Conservation (phyloP, 495 filamentous ascomycete species). For the Hypoxylon intermedium region DNA sequence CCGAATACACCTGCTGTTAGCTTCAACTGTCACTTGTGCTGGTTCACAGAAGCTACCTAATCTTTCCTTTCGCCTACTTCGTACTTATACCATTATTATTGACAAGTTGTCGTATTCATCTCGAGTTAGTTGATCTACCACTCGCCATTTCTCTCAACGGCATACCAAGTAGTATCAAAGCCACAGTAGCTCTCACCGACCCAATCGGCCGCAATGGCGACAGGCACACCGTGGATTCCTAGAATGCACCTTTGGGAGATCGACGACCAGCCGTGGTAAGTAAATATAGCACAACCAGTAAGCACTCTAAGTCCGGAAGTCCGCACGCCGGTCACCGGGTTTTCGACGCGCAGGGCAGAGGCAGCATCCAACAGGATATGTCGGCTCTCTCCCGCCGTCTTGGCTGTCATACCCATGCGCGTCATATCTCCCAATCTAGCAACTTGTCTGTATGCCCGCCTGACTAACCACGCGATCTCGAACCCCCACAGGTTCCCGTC, state of each 20-base stretch:
- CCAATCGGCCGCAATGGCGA: slow-evolving; percentile 46
- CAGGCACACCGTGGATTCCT: slow-evolving; percentile 50
- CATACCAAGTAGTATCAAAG: no score
- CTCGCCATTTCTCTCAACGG: background rate
- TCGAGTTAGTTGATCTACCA: background rate
- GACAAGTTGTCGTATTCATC: background rate
- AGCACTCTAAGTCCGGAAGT: slow-evolving; percentile 29
- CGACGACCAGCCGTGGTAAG: slow-evolving; percentile 61
- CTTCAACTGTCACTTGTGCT: slow-evolving; percentile 14
- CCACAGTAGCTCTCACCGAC: background rate
- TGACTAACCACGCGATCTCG: slow-evolving; percentile 5
- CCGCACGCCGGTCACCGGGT: slow-evolving; percentile 14
- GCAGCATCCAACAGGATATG: slow-evolving; percentile 23
- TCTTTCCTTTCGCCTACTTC: background rate
- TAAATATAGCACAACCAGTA: slow-evolving; percentile 5
- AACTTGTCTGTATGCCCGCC: background rate
- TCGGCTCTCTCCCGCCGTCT: no score
- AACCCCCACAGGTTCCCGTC: slow-evolving; percentile 55
- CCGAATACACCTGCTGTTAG: slow-evolving; percentile 8
- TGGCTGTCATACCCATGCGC: slow-evolving; percentile 8
- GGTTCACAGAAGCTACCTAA: slow-evolving; percentile 10
- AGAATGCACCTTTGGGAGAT: slow-evolving; percentile 65
- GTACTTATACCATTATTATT: background rate
- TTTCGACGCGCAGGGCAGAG: no score
- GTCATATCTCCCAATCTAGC: slow-evolving; percentile 3